A percentile compares a stretch with the other conserved stretches of the same genome.
phyloP scores from a whole-genome alignment of 129 eudicot species.

The Helianthus tuberosus region DNA sequence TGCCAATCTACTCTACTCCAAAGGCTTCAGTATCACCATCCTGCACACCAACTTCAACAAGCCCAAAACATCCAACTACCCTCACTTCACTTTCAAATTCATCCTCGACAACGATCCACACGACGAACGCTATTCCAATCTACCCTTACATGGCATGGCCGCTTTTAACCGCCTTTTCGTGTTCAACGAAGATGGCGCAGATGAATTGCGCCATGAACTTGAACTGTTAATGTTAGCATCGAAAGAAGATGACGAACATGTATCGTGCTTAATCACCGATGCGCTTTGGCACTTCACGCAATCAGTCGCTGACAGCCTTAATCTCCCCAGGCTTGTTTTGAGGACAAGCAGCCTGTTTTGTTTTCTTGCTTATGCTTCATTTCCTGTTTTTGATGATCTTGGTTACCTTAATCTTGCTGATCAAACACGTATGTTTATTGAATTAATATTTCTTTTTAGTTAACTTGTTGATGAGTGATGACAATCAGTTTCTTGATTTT shows the following conservation, averaged over 20 bases:
- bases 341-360: slow-evolving; percentile 43
- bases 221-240: slow-evolving; percentile 5
- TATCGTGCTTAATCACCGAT: slow-evolving; percentile 58
- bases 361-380: slow-evolving; percentile 30
- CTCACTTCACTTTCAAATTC: slow-evolving; percentile 47
- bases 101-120: slow-evolving; percentile 33
- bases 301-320: slow-evolving; percentile 39
- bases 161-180: slow-evolving; percentile 10
- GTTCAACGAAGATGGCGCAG: slow-evolving; percentile 37
- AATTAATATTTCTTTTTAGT: neutral
- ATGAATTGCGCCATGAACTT: slow-evolving; percentile 32
- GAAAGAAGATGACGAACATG: slow-evolving; percentile 15
- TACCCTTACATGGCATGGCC: slow-evolving; percentile 15
- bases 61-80: slow-evolving; percentile 45
- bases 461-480: neutral
- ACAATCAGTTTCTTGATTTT: neutral
- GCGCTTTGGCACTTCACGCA: slow-evolving; percentile 44
- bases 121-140: slow-evolving; percentile 14
- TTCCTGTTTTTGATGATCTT: slow-evolving; percentile 36
- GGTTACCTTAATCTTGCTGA: slow-evolving; percentile 25
- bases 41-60: slow-evolving; percentile 57
- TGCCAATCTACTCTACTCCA: slow-evolving; percentile 57
- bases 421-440: neutral
- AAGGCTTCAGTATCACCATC: slow-evolving; percentile 59
- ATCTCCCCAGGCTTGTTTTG: slow-evolving; percentile 49